Evolutionary conservation across 2,329 filamentous ascomycete species (phyloP), one percentile per base, ranked within the genome.

Genomic region (Ceratocystis colombiana): DNA sequence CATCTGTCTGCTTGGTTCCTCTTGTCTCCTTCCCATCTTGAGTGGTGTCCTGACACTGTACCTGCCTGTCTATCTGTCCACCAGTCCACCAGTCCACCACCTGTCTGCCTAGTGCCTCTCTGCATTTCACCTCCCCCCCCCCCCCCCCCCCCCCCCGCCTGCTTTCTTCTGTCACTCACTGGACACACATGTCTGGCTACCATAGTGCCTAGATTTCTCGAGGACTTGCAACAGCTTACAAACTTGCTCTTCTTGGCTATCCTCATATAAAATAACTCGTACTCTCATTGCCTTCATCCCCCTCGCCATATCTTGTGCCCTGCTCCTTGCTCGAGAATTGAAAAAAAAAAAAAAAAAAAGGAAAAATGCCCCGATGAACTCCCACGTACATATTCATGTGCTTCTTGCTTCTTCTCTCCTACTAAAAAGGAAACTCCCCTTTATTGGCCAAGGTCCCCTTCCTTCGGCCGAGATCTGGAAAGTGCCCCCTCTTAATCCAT

Each of bases 401-500:
- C 46, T 25, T 50, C 20, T 25, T 53, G 7, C 25, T 28, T 25
- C 20, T 25, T 25, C 25, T 53, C 22, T 53, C 22, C 48, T 20
- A 50, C 46, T 20, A n/a, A 25, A 50, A 22, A 12, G 37, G 37
- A 10, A 3, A 12, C 37, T 41, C 37, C 37, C 37, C 37, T 41
- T 41, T 41, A 41, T 41, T 41, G 37, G 12, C 3, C 37, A 41
- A 12, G 37, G 37, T 1, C 37, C 37, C 17, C 25, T 25, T 59
- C 28, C 53, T 33, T 59, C 53, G 53, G 53, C 53, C 53, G 53
- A 59, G 53, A 59, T 33, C 7, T 59, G 6, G 37, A 41, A 33
- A 20, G 22, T n/a, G 7, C 50, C 50, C 50, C 25, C 15, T 22
- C 12, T 30, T 17, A 17, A n/a, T 10, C 22, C 15, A 33, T 30